Evolutionary conservation across 2,329 filamentous ascomycete genomes (phyloP).

Genomic region (Calonectria honghensis): DNA sequence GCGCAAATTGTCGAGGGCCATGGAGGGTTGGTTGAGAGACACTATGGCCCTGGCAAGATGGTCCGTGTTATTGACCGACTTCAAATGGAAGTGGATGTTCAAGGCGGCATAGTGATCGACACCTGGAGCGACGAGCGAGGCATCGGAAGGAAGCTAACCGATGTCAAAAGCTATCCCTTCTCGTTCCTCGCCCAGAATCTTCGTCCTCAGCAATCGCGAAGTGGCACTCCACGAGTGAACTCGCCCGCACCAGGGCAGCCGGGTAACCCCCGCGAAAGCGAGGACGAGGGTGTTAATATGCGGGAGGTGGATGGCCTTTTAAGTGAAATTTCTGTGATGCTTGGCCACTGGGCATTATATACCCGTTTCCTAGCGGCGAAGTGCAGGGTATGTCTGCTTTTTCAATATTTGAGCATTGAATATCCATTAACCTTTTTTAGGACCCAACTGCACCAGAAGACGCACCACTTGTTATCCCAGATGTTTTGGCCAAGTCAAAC

Average conservation of each 20-base stretch:
- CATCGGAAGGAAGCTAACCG: conserved; percentile 90
- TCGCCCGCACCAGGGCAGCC: conserved; percentile 82
- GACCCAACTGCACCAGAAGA: conserved; percentile 71
- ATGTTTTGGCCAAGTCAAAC: conserved; percentile 85
- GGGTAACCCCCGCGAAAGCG: conserved; percentile 76
- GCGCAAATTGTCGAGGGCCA: conserved; percentile 97
- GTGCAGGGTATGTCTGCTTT: conserved; percentile 78
- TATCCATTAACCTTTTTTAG: conserved; percentile 60
- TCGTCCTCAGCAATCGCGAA: conserved; percentile 80
- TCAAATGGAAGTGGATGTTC: conserved; percentile 95
- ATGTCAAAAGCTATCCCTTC: conserved; percentile 98
- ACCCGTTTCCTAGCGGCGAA: conserved; percentile 91
- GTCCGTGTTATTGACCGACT: conserved; percentile 92
- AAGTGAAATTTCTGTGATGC: conserved; percentile 92
- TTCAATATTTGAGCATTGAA: not conserved
- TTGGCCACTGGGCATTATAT: conserved; percentile 94
- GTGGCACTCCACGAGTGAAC: conserved; percentile 80
- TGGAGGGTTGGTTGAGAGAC: conserved; percentile 91
- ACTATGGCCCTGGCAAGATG: conserved; percentile 97
- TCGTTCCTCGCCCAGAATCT: conserved; percentile 98
- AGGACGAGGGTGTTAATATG: conserved; percentile 97
- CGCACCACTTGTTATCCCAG: conserved; percentile 78
- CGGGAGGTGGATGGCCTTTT: conserved; percentile 93
- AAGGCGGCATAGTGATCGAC: conserved; percentile 96
- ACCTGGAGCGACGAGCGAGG: conserved; percentile 94